Percentiles rank a stretch among this genome's conserved stretches.
phyloP scores from a whole-genome alignment of 345 rosid species.

The Eucalyptus cloeziana region DNA sequence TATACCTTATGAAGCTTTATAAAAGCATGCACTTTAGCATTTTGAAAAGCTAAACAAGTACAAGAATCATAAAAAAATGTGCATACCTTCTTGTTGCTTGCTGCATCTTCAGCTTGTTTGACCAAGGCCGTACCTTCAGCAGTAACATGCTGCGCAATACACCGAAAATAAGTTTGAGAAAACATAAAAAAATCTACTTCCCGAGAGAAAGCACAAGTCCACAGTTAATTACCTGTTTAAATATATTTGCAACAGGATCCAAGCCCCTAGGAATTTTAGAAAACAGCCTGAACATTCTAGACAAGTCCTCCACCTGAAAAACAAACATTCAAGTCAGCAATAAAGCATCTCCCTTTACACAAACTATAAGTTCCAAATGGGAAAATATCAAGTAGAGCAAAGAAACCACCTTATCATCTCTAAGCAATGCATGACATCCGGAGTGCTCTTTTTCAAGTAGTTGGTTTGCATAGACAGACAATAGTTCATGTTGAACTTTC shows the following conservation, averaged over 20 bases:
- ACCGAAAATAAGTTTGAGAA: not conserved
- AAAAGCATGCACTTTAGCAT: not conserved
- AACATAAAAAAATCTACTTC: not conserved
- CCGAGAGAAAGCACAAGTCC: not conserved
- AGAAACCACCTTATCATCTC: slow-evolving; percentile 54
- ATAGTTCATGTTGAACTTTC: slow-evolving; percentile 48
- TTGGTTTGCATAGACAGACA: slow-evolving; percentile 33
- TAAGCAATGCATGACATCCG: slow-evolving; percentile 55
- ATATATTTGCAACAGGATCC: slow-evolving; percentile 45
- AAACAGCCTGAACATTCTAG: slow-evolving; percentile 66
- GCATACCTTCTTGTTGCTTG: slow-evolving; percentile 28
- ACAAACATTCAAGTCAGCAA: not conserved
- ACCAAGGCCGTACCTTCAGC: slow-evolving; percentile 60
- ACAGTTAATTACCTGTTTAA: slow-evolving; percentile 33
- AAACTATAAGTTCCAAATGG: not conserved
- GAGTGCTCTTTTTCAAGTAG: slow-evolving; percentile 50
- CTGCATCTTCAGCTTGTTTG: slow-evolving; percentile 69
- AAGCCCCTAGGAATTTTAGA: slow-evolving; percentile 39
- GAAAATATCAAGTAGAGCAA: not conserved
- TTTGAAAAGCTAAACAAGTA: not conserved
- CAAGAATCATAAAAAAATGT: not conserved
- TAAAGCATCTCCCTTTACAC: not conserved
- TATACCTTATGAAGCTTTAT: not conserved
- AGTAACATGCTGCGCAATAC: slow-evolving; percentile 40
- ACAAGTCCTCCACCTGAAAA: slow-evolving; percentile 57